Percentiles rank a stretch among this genome's conserved stretches.
Conservation (phyloP, 2,329 filamentous ascomycete genomes). For the Cordyceps militaris region DNA sequence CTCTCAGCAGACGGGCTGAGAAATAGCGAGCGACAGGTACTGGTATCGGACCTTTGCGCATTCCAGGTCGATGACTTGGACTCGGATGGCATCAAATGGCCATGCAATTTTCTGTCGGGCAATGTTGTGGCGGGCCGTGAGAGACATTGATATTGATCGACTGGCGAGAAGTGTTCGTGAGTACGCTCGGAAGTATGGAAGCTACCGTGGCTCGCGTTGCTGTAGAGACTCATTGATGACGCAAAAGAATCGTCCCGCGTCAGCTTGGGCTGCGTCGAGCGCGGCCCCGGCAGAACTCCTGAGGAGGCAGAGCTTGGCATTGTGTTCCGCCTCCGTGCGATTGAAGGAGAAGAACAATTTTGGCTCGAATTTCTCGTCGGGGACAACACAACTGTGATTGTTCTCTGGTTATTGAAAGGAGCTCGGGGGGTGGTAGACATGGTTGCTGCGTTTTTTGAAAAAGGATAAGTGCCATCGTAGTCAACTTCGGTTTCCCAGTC, state of each 20-base stretch:
- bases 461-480: background rate
- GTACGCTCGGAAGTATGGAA: background rate
- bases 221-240: conserved; percentile 24
- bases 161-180: background rate
- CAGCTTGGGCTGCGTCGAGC: background rate
- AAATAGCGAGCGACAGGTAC: conserved; percentile 8
- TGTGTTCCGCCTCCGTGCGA: conserved; percentile 1
- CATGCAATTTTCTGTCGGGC: background rate
- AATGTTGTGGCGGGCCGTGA: background rate
- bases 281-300: background rate
- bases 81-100: background rate
- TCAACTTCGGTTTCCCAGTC: background rate
- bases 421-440: background rate
- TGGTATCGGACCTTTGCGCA: background rate
- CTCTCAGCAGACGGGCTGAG: conserved; percentile 25
- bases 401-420: background rate
- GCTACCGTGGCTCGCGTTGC: conserved; percentile 15
- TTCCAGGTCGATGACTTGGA: conserved; percentile 26
- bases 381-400: conserved; percentile 1
- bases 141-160: background rate
- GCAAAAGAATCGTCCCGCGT: conserved; percentile 19
- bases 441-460: background rate
- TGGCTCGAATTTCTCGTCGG: background rate
- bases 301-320: conserved; percentile 7
- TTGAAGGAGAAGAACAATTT: background rate